These are phyloP conservation scores for Dioscorea cayenensis DNA, from an alignment of 116 monocot genomes.

Conservation along the genomic window DNA sequence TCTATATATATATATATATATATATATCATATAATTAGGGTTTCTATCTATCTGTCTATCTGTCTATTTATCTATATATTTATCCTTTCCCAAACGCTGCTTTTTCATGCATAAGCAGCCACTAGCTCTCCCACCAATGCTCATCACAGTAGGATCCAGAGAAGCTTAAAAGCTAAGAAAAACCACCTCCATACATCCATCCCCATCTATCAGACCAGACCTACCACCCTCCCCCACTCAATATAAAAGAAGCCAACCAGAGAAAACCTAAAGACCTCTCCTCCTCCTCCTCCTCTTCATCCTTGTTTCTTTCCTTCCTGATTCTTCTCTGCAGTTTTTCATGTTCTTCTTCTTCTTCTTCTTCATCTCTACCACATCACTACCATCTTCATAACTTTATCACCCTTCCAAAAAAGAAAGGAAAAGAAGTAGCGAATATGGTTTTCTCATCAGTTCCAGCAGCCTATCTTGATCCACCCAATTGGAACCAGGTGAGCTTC, in stretches of 20 bases:
- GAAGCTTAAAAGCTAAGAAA: constrained; percentile 2
- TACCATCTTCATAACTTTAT: too few species aligned
- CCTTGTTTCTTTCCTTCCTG: not conserved
- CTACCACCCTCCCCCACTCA: not conserved
- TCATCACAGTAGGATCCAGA: not conserved
- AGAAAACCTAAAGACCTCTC: not conserved
- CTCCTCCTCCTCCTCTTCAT: not conserved
- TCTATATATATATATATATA: too few species aligned
- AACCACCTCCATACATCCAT: not conserved
- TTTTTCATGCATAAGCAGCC: not conserved
- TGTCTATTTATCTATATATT: too few species aligned
- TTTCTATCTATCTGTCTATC: not conserved
- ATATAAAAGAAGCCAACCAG: not conserved
- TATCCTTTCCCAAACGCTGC: too few species aligned
- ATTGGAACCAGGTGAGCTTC: constrained; percentile 64
- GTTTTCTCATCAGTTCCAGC: constrained; percentile 66
- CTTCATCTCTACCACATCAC: too few species aligned
- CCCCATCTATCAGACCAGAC: not conserved
- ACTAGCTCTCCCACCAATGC: not conserved
- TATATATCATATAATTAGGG: not conserved
- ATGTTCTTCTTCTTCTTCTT: too few species aligned
- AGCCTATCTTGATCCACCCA: constrained; percentile 70
- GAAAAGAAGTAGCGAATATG: constrained; percentile 32
- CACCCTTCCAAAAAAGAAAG: constrained; percentile 13
- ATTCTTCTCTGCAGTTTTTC: too few species aligned